phyloP scores from a whole-genome alignment of 176 grass and related monocot species.

The Juncus effusus region DNA sequence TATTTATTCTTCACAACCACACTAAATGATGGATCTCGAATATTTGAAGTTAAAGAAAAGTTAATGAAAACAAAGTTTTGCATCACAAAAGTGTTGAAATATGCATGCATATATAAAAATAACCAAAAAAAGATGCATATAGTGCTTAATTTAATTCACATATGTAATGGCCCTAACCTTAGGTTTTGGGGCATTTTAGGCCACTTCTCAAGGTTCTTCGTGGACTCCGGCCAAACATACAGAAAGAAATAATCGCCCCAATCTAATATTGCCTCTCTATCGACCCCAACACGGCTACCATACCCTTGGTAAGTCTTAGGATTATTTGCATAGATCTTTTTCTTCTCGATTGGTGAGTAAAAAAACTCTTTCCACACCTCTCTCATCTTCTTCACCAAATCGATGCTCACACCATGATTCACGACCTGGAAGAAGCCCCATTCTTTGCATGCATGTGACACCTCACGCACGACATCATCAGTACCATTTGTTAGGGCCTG shows the following conservation, averaged over 20 bases:
- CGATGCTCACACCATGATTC: slow-evolving; percentile 45
- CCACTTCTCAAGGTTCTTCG: slow-evolving; percentile 50
- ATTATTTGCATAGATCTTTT: slow-evolving; percentile 45
- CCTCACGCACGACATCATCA: slow-evolving; percentile 15
- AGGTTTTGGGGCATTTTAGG: slow-evolving; percentile 39
- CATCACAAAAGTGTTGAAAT: no score
- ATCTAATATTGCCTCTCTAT: slow-evolving; percentile 52
- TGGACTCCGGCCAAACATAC: slow-evolving; percentile 33
- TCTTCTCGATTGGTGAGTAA: slow-evolving; percentile 39
- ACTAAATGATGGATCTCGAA: no score
- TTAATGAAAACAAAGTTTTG: no score
- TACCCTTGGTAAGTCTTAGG: slow-evolving; percentile 65
- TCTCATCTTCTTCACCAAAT: slow-evolving; percentile 33
- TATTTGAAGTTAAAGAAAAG: no score
- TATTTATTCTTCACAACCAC: no score
- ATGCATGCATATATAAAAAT: no score
- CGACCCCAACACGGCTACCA: slow-evolving; percentile 73
- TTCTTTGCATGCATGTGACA: slow-evolving; percentile 46
- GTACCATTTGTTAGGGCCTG: slow-evolving; percentile 1
- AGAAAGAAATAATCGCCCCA: slow-evolving; percentile 77
- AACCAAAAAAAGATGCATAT: no score
- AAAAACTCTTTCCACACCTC: slow-evolving; percentile 68
- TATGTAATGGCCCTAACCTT: slow-evolving; percentile 28
- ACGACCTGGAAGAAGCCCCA: slow-evolving; percentile 87
- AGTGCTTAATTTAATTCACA: no score